Evolutionary conservation across 345 rosid species (phyloP), one percentile per base, ranked within the genome.

Genomic region (Murraya koenigii): DNA sequence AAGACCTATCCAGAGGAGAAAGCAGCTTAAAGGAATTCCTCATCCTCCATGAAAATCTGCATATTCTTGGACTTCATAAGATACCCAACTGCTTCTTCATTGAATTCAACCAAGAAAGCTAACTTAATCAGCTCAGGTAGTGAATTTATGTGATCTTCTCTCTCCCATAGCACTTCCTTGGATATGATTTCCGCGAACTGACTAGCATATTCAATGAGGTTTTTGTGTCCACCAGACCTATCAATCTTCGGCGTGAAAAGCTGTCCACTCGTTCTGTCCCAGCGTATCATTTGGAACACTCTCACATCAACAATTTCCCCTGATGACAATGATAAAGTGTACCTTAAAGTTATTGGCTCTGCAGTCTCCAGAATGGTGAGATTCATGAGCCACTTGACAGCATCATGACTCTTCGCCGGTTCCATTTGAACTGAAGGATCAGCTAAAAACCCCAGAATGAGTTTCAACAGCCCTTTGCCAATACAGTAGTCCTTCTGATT

Each of bases 61-160:
- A 90, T 77, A 75, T 90, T 91, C 73, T 86, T 85, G 25, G 90
- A 84, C 77, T 86, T 86, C 91, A 87, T 80, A 22, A 91, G 76
- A 78, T 82, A 91, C 63, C 74, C 76, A 55, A 91, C 68, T 6
- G 90, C 92, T 22, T 77, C 86, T 70, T 83, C 89, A 60, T 85
- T 77, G 56, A 89, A 88, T 28, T 85, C 87, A 59, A 91, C 41
- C 71, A 90, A 47, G 80, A 80, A 88, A 33, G 83, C 94, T 85
- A 89, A 71, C 85, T 81, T 88, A 71, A 91, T 84, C 47, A 91
- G 82, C 83, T 87, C 91, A 1, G 91, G 52, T 2, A 90, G 80
- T 66, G 85, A 79, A 63, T 39, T 71, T 44, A 86, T 78, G 6
- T 80, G 80, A 79, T 86, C 89, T 71, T 89, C 90, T 28, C 79